Conservation (phyloP, 164 flowering plant species). For the Nymphaea colorata region DNA sequence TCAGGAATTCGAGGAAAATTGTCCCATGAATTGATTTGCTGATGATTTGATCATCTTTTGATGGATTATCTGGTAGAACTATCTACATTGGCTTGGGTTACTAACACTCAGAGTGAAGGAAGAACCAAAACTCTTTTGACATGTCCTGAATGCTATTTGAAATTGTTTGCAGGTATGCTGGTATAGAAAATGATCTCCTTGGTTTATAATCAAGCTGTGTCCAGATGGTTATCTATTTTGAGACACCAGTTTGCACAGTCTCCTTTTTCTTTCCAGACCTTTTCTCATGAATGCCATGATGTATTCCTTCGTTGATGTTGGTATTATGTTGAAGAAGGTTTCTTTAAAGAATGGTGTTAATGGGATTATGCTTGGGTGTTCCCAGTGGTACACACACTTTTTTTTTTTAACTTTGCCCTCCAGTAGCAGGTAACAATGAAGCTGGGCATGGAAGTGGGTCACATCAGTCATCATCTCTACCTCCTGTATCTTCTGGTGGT, state of each 20-base stretch:
- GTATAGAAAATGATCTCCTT: background rate
- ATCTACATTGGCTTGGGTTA: background rate
- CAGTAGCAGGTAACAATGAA: slow-evolving; percentile 38
- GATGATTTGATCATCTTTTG: too few species aligned
- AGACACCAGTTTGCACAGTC: background rate
- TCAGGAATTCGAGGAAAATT: too few species aligned
- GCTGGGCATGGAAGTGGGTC: slow-evolving; percentile 20
- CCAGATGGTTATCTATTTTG: background rate
- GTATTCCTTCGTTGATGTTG: background rate
- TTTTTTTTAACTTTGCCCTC: background rate
- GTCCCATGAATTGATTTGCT: too few species aligned
- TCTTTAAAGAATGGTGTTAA: background rate
- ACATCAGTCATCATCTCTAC: slow-evolving; percentile 13
- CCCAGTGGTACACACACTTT: background rate
- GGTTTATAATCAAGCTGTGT: background rate
- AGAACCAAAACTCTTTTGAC: background rate
- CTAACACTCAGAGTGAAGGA: background rate
- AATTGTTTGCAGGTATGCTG: background rate
- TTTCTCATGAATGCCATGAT: background rate
- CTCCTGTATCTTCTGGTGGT: slow-evolving; percentile 20
- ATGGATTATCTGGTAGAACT: background rate
- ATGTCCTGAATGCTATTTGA: background rate
- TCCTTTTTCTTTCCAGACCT: background rate
- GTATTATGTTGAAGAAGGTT: background rate
- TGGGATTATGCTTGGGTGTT: background rate